A percentile compares a stretch with the other conserved stretches of the same genome.
phyloP scores from a whole-genome alignment of 192 early-diverging fungal genomes.

The Phlyctochytrium bullatum region DNA sequence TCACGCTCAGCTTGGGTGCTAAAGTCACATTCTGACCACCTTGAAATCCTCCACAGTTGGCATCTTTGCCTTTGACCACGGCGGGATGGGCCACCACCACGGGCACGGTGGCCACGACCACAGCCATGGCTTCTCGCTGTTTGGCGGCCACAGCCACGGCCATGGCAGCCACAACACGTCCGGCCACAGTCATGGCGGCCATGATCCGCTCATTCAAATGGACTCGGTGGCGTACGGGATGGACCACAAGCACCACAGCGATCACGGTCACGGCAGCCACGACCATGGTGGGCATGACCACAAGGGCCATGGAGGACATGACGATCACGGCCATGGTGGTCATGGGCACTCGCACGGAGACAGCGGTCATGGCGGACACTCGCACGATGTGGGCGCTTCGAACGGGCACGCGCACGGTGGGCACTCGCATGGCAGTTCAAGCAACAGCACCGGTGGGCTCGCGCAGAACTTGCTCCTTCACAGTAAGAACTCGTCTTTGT shows the following conservation, averaged over 20 bases:
- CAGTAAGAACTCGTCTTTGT: neutral
- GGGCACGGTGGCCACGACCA: slow-evolving; percentile 44
- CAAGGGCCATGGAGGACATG: slow-evolving; percentile 41
- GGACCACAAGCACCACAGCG: neutral
- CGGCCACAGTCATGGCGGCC: neutral
- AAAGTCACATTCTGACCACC: too few relatives aligned
- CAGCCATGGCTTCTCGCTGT: neutral
- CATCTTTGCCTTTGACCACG: slow-evolving; percentile 86
- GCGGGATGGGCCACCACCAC: slow-evolving; percentile 62
- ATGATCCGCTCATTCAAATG: slow-evolving; percentile 6
- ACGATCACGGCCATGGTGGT: slow-evolving; percentile 24
- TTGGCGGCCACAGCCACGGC: slow-evolving; percentile 12
- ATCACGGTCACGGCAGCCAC: slow-evolving; percentile 26
- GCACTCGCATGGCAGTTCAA: neutral
- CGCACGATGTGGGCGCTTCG: too few relatives aligned
- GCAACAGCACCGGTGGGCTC: neutral
- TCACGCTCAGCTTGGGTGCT: neutral
- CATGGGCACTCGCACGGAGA: slow-evolving; percentile 19
- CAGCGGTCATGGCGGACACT: neutral
- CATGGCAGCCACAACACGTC: slow-evolving; percentile 16
- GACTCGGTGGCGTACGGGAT: neutral
- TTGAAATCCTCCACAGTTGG: slow-evolving; percentile 64
- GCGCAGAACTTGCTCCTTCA: slow-evolving; percentile 5
- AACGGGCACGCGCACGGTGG: neutral
- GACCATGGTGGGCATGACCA: slow-evolving; percentile 44